Evolutionary conservation across 345 rosid species (phyloP), one percentile per base, ranked within the genome.

Genomic region (Raphanus raphanistrum): DNA sequence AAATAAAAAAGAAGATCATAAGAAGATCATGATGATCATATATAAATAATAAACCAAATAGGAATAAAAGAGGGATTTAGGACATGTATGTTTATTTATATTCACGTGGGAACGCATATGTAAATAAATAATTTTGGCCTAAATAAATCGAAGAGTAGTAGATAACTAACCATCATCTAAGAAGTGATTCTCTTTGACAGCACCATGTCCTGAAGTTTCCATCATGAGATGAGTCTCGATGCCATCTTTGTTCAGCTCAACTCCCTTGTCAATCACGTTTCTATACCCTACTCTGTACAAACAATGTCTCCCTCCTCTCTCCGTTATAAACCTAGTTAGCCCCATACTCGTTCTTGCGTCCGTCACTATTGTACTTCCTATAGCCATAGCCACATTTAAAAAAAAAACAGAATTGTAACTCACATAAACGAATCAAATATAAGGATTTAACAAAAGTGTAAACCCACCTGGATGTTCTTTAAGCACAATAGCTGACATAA

Each of bases 171-270:
- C 97, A 77, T 94, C 97, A 70, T 92, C 98, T 4, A 94, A 85
- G 82, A 88, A 92, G 86, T 92, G 81, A 76, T 94, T 94, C 87
- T 94, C 97, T 75, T 87, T 89, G 45, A 92, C 87, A 75, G 98
- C 97, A 48, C 98, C 98, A 74, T 92, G 98, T 3, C 97, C 97
- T 1, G 98, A 90, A 13, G 97, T 94, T 84, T 94, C 98, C 97
- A 94, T 94, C 97, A 90, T 90, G 36, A 94, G 90, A 84, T 92
- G 95, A 21, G 95, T 79, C 71, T 94, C 95, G 15, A 92, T 66
- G 3, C 97, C 97, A 5, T 94, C 92, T 77, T 76, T 61, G 38
- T 94, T 89, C 68, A 94, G 84, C 66, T 88, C 87, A 8, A 87
- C 87, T n/a, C 97, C 98, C 76, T 94, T 94, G 71, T 90, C 91